phyloP scores from a whole-genome alignment of 1,139 yeast genomes.

The Meyerozyma guilliermondii region DNA sequence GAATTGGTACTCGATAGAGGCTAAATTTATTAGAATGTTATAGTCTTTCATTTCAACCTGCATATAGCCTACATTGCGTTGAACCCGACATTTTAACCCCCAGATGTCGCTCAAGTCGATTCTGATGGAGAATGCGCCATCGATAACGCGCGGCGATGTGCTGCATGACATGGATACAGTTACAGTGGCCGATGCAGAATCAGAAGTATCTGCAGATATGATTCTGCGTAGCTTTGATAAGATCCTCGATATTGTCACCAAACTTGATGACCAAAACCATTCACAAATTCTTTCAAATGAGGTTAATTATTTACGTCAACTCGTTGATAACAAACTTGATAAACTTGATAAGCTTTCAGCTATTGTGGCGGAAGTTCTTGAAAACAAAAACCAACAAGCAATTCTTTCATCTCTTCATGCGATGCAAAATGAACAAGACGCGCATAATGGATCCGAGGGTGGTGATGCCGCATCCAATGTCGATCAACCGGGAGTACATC shows the following conservation, averaged over 20 bases:
- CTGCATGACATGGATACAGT: not conserved
- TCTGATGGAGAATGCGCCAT: conserved; percentile 1
- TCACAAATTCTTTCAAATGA: conserved; percentile 25
- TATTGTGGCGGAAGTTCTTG: conserved; percentile 28
- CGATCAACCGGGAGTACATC: conserved; percentile 7
- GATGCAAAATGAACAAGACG: conserved; percentile 2
- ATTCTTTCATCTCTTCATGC: conserved; percentile 15
- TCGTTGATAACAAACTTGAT: conserved; percentile 35
- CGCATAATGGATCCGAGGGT: not conserved
- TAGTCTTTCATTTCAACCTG: no score
- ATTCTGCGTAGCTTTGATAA: conserved; percentile 10
- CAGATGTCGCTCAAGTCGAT: not conserved
- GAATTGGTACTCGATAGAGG: no score
- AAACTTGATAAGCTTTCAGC: conserved; percentile 36
- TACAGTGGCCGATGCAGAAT: not conserved
- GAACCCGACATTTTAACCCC: conserved; percentile 1
- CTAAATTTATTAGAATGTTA: no score
- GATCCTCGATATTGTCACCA: conserved; percentile 12
- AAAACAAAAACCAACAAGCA: conserved; percentile 29
- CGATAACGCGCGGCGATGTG: not conserved
- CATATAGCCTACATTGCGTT: not conserved
- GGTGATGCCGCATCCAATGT: conserved; percentile 4
- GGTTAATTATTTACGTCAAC: conserved; percentile 30
- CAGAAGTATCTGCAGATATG: not conserved
- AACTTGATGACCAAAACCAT: conserved; percentile 16